These are phyloP conservation scores for Pinguiococcus pyrenoidosus DNA, from an alignment of 108 stramenopile species.

Conservation along the genomic window DNA sequence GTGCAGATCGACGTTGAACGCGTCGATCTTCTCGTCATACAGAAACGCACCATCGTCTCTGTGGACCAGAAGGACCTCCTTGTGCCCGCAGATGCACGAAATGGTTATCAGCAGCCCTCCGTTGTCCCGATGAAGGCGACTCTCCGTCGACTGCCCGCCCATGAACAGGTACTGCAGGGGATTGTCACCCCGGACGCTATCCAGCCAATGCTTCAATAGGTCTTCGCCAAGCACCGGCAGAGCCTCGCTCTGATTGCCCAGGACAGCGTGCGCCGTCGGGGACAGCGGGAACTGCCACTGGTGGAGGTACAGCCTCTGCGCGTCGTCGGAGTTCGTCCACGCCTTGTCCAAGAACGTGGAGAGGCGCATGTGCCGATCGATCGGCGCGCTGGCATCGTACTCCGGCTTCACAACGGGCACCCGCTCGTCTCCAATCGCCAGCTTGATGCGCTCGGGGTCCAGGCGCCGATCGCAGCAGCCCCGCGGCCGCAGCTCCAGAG, in stretches of 20 bases:
- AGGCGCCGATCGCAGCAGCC: no score
- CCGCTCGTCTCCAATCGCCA: conserved; percentile 53
- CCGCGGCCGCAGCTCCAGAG: no score
- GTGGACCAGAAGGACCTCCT: conserved; percentile 63
- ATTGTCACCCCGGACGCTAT: conserved; percentile 36
- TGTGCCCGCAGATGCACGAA: conserved; percentile 59
- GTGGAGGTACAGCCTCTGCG: conserved; percentile 47
- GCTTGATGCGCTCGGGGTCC: conserved; percentile 41
- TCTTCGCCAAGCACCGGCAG: conserved; percentile 60
- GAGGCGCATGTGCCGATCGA: conserved; percentile 36
- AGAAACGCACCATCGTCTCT: conserved; percentile 49
- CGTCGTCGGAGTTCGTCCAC: conserved; percentile 34
- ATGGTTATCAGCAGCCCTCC: conserved; percentile 62
- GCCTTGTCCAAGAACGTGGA: conserved; percentile 46
- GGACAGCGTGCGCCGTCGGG: conserved; percentile 41
- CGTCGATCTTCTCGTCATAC: conserved; percentile 37
- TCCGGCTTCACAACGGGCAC: conserved; percentile 53
- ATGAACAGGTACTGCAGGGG: conserved; percentile 71
- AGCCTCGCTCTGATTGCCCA: conserved; percentile 42
- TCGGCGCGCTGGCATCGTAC: conserved; percentile 54
- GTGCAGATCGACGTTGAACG: conserved; percentile 41
- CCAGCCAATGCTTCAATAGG: conserved; percentile 55
- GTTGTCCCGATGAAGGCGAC: conserved; percentile 50
- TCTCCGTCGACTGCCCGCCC: conserved; percentile 50
- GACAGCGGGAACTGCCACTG: conserved; percentile 75